Conservation (phyloP, 2,329 filamentous ascomycete species). For the Seiridium unicorne region DNA sequence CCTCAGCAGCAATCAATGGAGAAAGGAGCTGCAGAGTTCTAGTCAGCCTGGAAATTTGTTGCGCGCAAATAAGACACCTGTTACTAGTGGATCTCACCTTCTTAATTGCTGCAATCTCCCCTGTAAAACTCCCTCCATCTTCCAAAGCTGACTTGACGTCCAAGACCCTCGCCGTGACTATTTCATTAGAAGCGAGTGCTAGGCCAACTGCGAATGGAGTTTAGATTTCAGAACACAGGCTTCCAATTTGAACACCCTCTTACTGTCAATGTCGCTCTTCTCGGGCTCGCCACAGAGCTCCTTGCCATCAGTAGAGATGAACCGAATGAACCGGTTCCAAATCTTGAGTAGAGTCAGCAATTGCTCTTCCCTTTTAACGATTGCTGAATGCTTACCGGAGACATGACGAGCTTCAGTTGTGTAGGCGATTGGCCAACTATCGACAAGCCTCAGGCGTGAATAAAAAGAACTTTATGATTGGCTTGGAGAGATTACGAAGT, state of each 20-base stretch:
- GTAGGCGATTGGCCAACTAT: too few relatives aligned
- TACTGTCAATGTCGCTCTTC: constrained; percentile 6
- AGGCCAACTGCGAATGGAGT: constrained; percentile 5
- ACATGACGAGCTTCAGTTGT: too few relatives aligned
- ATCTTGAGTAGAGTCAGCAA: background rate
- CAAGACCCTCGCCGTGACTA: constrained; percentile 5
- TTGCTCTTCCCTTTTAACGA: too few relatives aligned
- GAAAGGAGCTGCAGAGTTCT: background rate
- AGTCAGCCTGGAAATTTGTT: too few relatives aligned
- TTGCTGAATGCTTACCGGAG: too few relatives aligned
- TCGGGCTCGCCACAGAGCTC: constrained; percentile 9
- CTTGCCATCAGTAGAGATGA: constrained; percentile 9
- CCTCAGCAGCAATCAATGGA: constrained; percentile 5
- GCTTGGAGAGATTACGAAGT: too few relatives aligned
- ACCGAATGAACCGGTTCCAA: constrained; percentile 12
- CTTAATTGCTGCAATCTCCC: background rate
- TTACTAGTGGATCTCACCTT: background rate
- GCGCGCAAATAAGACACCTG: too few relatives aligned
- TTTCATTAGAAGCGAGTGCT: constrained; percentile 4
- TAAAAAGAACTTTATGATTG: too few relatives aligned
- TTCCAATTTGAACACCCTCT: background rate
- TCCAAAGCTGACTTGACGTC: constrained; percentile 5
- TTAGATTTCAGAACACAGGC: background rate
- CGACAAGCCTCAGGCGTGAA: too few relatives aligned
- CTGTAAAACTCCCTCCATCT: background rate